Evolutionary conservation across 73 alveolate species (phyloP).

Genomic region (Tetrahymena malaccensis): DNA sequence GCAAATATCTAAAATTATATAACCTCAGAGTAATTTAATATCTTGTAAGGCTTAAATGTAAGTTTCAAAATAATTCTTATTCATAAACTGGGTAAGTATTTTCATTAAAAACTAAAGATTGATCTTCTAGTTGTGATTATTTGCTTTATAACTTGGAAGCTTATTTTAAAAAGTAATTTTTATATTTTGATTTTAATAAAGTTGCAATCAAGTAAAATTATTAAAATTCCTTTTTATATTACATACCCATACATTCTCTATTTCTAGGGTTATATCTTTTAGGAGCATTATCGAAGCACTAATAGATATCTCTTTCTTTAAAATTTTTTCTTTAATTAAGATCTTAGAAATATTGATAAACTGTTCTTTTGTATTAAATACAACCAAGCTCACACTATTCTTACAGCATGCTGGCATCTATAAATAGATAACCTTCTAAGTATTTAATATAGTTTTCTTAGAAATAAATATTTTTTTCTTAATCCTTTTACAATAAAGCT

Average conservation of each 20-base stretch:
- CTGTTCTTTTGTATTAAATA: neutral
- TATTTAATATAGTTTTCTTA: neutral
- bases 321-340: neutral
- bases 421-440: neutral
- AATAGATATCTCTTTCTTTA: neutral
- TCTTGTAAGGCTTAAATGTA: no score
- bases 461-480: neutral
- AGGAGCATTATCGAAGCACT: neutral
- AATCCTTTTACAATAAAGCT: neutral
- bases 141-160: neutral
- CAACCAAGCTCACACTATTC: neutral
- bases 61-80: no score
- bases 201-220: neutral
- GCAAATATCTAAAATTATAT: no score
- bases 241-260: neutral
- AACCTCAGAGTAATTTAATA: no score
- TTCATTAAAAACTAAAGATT: no score
- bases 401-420: neutral
- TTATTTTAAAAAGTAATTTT: no score
- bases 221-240: no score
- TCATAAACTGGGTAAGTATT: no score
- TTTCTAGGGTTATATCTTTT: neutral
- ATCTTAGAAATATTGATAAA: neutral
- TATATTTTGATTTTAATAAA: no score
- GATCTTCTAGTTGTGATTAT: no score